A percentile compares a stretch with the other conserved stretches of the same genome.
These are phyloP conservation scores for Chiua virens DNA, from an alignment of 768 basidiomycete genomes.

Conservation along the genomic window DNA sequence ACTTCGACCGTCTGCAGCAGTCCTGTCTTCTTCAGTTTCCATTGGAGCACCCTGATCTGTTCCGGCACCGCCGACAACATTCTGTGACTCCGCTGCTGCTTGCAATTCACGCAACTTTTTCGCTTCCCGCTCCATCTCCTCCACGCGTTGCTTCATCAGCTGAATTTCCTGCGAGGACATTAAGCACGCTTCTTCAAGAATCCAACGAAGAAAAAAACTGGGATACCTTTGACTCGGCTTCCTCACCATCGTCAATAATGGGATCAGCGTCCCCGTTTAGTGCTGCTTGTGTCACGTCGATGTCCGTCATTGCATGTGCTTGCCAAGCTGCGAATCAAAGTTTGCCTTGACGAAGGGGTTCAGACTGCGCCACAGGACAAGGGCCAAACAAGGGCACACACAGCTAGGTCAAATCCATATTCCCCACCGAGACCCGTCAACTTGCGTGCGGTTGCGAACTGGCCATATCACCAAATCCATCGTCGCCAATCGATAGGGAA, in stretches of 20 bases:
- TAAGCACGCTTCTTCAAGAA: slow-evolving; percentile 9
- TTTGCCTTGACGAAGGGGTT: slow-evolving; percentile 17
- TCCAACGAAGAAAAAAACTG: slow-evolving; percentile 1
- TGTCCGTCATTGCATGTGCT: slow-evolving; percentile 48
- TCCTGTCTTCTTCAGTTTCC: slow-evolving; percentile 85
- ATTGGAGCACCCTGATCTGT: slow-evolving; percentile 51
- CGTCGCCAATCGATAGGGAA: slow-evolving; percentile 5
- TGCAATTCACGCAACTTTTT: slow-evolving; percentile 86
- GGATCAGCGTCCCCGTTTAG: slow-evolving; percentile 31
- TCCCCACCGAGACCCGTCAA: not conserved
- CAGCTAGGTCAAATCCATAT: slow-evolving; percentile 1
- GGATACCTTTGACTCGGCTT: slow-evolving; percentile 60
- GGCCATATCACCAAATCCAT: not conserved
- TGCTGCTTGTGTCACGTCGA: slow-evolving; percentile 44
- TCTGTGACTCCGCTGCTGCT: slow-evolving; percentile 67
- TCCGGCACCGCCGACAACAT: slow-evolving; percentile 43
- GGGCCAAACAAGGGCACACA: slow-evolving; percentile 31
- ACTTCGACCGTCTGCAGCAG: slow-evolving; percentile 79
- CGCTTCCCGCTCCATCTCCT: slow-evolving; percentile 92
- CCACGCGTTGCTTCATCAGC: slow-evolving; percentile 89
- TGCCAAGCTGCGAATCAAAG: slow-evolving; percentile 20
- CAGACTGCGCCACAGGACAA: slow-evolving; percentile 15
- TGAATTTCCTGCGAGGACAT: slow-evolving; percentile 66
- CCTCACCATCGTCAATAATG: slow-evolving; percentile 57
- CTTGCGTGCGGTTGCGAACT: not conserved